Percentiles rank a stretch among this genome's conserved stretches.
phyloP scores from a whole-genome alignment of 257 asterid species.

The Rehmannia glutinosa region DNA sequence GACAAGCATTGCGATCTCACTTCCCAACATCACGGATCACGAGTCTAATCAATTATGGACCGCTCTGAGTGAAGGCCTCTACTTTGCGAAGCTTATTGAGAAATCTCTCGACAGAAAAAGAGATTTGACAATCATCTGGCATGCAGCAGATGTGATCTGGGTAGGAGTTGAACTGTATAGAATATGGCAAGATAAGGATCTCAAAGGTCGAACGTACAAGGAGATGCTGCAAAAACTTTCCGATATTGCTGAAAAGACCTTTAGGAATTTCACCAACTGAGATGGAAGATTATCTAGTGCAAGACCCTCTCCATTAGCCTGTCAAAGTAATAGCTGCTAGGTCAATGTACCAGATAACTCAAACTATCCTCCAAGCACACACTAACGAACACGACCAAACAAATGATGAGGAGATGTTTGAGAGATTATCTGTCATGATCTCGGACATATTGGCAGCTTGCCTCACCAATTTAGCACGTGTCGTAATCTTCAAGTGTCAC shows the following conservation, averaged over 20 bases:
- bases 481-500: slow-evolving; percentile 16
- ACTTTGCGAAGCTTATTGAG: slow-evolving; percentile 6
- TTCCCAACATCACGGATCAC: no score
- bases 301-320: slow-evolving; percentile 25
- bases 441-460: slow-evolving; percentile 47
- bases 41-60: neutral
- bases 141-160: slow-evolving; percentile 14
- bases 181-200: no score
- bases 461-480: slow-evolving; percentile 9
- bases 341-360: slow-evolving; percentile 30
- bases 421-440: slow-evolving; percentile 7
- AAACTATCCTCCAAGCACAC: slow-evolving; percentile 11
- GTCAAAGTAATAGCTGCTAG: slow-evolving; percentile 23
- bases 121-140: neutral
- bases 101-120: neutral
- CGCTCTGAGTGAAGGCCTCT: no score
- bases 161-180: no score
- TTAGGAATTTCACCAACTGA: neutral
- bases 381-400: no score
- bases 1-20: no score
- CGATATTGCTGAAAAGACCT: neutral
- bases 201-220: neutral
- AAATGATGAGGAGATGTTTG: slow-evolving; percentile 21
- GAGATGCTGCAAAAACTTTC: neutral
- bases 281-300: neutral